Conservation (phyloP, 306 rosid species). For the Vigna unguiculata region DNA sequence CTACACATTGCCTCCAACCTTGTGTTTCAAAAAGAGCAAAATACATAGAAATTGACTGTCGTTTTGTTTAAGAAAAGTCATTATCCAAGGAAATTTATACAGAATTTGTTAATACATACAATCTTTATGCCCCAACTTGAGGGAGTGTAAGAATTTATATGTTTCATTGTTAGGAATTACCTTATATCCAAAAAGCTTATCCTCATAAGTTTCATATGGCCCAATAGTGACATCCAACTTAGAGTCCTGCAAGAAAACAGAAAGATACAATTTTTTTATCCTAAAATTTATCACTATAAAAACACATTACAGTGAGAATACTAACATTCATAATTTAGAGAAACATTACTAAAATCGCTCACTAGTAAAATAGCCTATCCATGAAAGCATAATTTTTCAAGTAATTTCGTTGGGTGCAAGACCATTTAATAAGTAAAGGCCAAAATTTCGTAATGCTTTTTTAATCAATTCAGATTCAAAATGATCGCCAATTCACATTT, state of each 20-base stretch:
- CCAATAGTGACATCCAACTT: conserved; percentile 92
- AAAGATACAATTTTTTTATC: conserved; percentile 37
- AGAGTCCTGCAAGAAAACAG: conserved; percentile 69
- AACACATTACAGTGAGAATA: neutral
- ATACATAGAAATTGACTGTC: no score
- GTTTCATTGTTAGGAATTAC: conserved; percentile 48
- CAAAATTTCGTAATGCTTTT: neutral
- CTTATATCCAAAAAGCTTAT: conserved; percentile 90
- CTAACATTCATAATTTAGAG: neutral
- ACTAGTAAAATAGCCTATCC: no score
- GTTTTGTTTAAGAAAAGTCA: no score
- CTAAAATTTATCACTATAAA: conserved; percentile 34
- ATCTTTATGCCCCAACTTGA: no score
- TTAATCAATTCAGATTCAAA: neutral
- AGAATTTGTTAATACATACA: no score
- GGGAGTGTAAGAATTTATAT: no score
- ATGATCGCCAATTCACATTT: neutral
- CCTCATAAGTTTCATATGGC: conserved; percentile 97
- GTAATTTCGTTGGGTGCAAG: neutral
- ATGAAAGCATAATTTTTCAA: conserved; percentile 4
- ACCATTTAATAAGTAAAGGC: neutral
- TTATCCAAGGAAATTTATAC: no score
- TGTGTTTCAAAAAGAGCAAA: no score
- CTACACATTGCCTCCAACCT: no score
- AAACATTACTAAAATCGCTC: neutral